These are phyloP conservation scores for Alternaria arborescens DNA, from an alignment of 2,329 filamentous ascomycete species.

Conservation along the genomic window DNA sequence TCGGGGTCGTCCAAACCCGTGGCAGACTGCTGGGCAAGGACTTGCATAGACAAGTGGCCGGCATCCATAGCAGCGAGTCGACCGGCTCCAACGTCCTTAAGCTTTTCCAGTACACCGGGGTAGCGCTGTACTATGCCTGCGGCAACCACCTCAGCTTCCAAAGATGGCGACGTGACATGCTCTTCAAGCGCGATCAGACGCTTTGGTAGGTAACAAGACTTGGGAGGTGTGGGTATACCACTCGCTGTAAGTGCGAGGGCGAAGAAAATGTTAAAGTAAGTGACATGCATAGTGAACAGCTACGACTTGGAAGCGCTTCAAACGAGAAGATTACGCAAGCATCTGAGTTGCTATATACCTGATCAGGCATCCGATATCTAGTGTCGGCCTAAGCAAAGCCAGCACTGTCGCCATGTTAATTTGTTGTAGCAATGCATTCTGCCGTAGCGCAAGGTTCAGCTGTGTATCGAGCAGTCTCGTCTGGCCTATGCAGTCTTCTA, in stretches of 20 bases:
- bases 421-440: too few species aligned
- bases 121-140: constrained; percentile 3
- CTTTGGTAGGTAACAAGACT: constrained; percentile 12
- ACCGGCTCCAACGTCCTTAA: constrained; percentile 14
- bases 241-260: neutral
- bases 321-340: too few species aligned
- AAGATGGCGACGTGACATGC: constrained; percentile 14
- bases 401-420: too few species aligned
- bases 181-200: constrained; percentile 21
- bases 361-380: too few species aligned
- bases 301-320: too few species aligned
- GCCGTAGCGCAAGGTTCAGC: too few species aligned
- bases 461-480: too few species aligned
- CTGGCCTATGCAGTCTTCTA: too few species aligned
- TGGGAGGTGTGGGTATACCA: neutral
- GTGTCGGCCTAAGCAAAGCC: too few species aligned
- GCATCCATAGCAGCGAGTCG: constrained; percentile 19
- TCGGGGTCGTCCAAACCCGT: constrained; percentile 3
- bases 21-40: constrained; percentile 15
- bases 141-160: constrained; percentile 17
- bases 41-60: constrained; percentile 15
- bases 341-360: too few species aligned
- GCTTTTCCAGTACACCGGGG: constrained; percentile 10
- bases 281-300: neutral
- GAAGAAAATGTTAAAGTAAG: neutral